A percentile compares a stretch with the other conserved stretches of the same genome.
phyloP scores from a whole-genome alignment of 495 filamentous ascomycete genomes.

The Neurospora sp. region DNA sequence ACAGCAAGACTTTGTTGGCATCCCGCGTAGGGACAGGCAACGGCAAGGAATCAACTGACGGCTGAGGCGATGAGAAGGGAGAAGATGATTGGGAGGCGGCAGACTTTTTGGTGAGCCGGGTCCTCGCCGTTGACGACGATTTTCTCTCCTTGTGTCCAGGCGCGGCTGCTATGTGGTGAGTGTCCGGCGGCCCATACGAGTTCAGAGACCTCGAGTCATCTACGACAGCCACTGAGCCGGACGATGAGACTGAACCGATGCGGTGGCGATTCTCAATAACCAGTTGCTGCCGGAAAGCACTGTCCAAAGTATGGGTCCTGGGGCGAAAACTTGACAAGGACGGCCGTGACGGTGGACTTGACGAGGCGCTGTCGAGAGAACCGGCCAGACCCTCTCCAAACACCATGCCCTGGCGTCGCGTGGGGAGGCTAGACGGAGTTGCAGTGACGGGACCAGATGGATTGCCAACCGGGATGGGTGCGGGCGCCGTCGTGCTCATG shows the following conservation, averaged over 20 bases:
- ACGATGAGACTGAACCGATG: slow-evolving; percentile 47
- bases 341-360: slow-evolving; percentile 25
- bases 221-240: slow-evolving; percentile 26
- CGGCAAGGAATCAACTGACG: slow-evolving; percentile 43
- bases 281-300: slow-evolving; percentile 35
- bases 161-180: slow-evolving; percentile 6
- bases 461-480: neutral
- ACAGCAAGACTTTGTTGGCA: slow-evolving; percentile 50
- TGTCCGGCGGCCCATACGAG: slow-evolving; percentile 27
- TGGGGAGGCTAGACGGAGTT: slow-evolving; percentile 7
- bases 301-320: slow-evolving; percentile 43
- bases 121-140: slow-evolving; percentile 19
- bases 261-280: slow-evolving; percentile 33
- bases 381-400: slow-evolving; percentile 39
- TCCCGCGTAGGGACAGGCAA: slow-evolving; percentile 49
- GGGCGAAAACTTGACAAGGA: slow-evolving; percentile 28
- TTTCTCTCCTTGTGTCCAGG: slow-evolving; percentile 35
- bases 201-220: slow-evolving; percentile 35
- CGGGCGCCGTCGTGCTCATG: neutral
- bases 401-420: slow-evolving; percentile 39
- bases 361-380: slow-evolving; percentile 29
- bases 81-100: slow-evolving; percentile 38
- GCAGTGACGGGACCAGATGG: neutral
- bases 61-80: slow-evolving; percentile 33
- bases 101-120: slow-evolving; percentile 37